Evolutionary conservation across 805 yeast genomes (phyloP), one percentile per base, ranked within the genome.

Genomic region (Schizosaccharomyces octosporus): DNA sequence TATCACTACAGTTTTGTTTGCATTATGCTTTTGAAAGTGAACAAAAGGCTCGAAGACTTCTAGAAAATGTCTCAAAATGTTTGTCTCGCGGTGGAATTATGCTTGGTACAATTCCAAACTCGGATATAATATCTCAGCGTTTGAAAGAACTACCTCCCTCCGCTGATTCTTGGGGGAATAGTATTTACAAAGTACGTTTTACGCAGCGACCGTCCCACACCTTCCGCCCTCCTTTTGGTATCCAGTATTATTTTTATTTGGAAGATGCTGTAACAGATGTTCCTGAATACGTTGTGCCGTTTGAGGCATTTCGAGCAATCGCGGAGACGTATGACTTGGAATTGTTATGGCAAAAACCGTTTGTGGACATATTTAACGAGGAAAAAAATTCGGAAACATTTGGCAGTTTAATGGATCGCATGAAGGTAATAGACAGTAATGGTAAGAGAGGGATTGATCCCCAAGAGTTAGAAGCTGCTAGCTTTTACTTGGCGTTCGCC

Each of bases 261-360:
- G 82, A 82, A 65, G 98, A 93, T 73, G 98, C 99, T 0, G 90
- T 93, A 59, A 96, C 87, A 64, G 83, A 93, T 67, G 96, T 93
- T 29, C 97, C 97, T 0, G 99, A 93, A 69, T 93, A 85, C 68
- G 94, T 93, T 5, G 96, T 93, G 5, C 97, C 97, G 0, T 88
- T 93, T 71, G 97, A 90, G 67, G 79, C 83, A 0, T 79, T 93
- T 63, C 77, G 95, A 70, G 80, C 69, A 63, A 72, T 90, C 62
- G 94, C 96, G 55, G 87, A 83, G 68, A 94, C 87, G 63, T 85
- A 81, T 70, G 87, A 87, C 15, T 72, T 90, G 64, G 83, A 81
- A 62, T 72, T 93, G 63, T 78, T 83, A 63, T 80, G 80, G 66
- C 83, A 83, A 67, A 82, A 82, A 75, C 83, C 85, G 61, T 90